Evolutionary conservation across 345 rosid genomes (phyloP).

Genomic region (Stellera chamaejasme): DNA sequence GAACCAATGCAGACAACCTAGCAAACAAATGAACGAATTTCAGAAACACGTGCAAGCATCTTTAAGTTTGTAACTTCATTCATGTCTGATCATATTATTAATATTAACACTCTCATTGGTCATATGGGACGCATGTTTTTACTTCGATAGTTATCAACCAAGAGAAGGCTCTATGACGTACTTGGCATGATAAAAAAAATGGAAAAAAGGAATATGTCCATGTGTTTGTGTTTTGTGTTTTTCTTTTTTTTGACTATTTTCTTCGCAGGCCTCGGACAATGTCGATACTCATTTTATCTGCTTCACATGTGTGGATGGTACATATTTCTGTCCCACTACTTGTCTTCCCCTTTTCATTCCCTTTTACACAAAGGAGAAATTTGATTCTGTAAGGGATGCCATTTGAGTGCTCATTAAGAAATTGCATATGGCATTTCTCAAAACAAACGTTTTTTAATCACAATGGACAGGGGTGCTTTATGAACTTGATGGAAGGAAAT

Average conservation of each 20-base stretch:
- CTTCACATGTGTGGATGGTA: conserved; percentile 82
- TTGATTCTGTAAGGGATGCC: background rate
- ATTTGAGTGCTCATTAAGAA: background rate
- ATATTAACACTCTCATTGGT: too few species aligned
- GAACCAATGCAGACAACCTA: too few species aligned
- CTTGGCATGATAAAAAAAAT: too few species aligned
- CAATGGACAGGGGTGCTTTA: conserved; percentile 53
- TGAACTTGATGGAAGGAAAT: conserved; percentile 93
- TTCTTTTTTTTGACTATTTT: conserved; percentile 5
- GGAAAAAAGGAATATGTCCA: too few species aligned
- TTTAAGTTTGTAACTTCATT: too few species aligned
- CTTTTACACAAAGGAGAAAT: background rate
- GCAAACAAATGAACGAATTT: too few species aligned
- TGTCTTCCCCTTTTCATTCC: background rate
- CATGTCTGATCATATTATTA: too few species aligned
- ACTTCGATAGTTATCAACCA: too few species aligned
- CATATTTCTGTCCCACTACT: conserved; percentile 1
- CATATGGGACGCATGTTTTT: too few species aligned
- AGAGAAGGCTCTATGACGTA: too few species aligned
- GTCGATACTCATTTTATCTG: conserved; percentile 79
- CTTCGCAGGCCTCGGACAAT: conserved; percentile 55
- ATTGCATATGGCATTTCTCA: conserved; percentile 1
- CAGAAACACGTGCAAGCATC: too few species aligned
- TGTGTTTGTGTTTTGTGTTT: background rate
- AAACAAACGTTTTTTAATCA: background rate